Conservation (phyloP, 495 filamentous ascomycete species). For the Extremus antarcticus region DNA sequence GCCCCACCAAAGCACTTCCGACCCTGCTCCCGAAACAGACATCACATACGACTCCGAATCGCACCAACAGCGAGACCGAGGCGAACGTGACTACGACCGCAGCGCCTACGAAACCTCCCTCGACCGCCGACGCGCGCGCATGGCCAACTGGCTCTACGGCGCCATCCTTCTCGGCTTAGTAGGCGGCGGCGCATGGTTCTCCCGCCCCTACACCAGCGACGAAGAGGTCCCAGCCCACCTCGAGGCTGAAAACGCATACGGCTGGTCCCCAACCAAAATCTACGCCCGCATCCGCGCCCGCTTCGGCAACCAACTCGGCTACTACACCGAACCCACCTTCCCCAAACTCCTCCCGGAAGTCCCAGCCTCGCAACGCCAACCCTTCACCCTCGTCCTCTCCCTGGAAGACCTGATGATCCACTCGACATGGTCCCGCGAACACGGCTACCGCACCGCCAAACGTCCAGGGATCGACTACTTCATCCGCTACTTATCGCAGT, state of each 20-base stretch:
- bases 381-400: slow-evolving; percentile 87
- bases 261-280: slow-evolving; percentile 63
- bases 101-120: slow-evolving; percentile 82
- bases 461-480: slow-evolving; percentile 95
- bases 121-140: slow-evolving; percentile 62
- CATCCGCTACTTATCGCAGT: slow-evolving; percentile 86
- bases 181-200: slow-evolving; percentile 54
- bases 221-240: slow-evolving; percentile 38
- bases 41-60: slow-evolving; percentile 18
- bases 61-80: slow-evolving; percentile 36
- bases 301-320: slow-evolving; percentile 58
- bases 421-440: slow-evolving; percentile 83
- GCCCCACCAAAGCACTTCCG: not conserved
- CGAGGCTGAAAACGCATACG: slow-evolving; percentile 18
- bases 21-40: slow-evolving; percentile 10
- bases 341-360: slow-evolving; percentile 84
- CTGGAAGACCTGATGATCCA: slow-evolving; percentile 90
- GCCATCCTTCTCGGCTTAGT: slow-evolving; percentile 39
- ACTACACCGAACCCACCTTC: slow-evolving; percentile 95
- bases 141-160: slow-evolving; percentile 58
- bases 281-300: slow-evolving; percentile 69
- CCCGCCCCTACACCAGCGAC: slow-evolving; percentile 75
- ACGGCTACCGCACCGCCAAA: slow-evolving; percentile 94
- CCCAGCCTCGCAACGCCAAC: slow-evolving; percentile 66
- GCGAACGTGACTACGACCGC: slow-evolving; percentile 51